Evolutionary conservation across 2,329 filamentous ascomycete species (phyloP).

Genomic region (Ophiostoma piceae): DNA sequence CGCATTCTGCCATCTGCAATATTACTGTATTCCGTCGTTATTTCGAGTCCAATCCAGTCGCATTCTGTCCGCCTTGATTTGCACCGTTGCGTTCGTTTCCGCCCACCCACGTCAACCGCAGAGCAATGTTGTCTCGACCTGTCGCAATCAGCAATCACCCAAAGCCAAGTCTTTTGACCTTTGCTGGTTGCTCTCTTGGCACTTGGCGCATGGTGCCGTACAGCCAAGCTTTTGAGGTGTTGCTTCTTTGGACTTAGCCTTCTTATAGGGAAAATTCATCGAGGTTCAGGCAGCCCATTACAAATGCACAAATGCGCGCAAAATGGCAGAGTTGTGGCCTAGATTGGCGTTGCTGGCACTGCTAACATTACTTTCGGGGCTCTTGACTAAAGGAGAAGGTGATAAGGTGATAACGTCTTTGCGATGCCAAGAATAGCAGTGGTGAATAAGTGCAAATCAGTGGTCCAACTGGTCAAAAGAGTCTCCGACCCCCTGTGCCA

Average conservation of each 20-base stretch:
- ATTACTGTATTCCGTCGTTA: neutral
- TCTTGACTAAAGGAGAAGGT: conserved; percentile 11
- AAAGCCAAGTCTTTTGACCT: neutral
- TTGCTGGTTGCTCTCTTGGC: neutral
- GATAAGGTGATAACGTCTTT: conserved; percentile 7
- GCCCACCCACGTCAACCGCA: neutral
- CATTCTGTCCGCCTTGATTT: neutral
- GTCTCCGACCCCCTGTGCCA: neutral
- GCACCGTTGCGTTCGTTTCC: neutral
- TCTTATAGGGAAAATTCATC: neutral
- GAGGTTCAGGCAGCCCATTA: neutral
- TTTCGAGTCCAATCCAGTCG: neutral
- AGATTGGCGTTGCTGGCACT: neutral
- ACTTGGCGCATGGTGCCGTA: conserved; percentile 7
- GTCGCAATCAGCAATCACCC: neutral
- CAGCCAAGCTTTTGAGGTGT: conserved; percentile 13
- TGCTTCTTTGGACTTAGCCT: conserved; percentile 8
- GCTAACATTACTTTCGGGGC: neutral
- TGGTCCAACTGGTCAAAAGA: neutral
- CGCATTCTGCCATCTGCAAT: neutral
- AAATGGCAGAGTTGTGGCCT: too few relatives aligned
- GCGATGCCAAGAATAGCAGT: neutral
- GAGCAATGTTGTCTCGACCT: neutral
- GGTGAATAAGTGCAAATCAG: neutral
- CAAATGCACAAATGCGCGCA: neutral